Evolutionary conservation across 129 eudicot genomes (phyloP).

Genomic region (Flaveria brownii): DNA sequence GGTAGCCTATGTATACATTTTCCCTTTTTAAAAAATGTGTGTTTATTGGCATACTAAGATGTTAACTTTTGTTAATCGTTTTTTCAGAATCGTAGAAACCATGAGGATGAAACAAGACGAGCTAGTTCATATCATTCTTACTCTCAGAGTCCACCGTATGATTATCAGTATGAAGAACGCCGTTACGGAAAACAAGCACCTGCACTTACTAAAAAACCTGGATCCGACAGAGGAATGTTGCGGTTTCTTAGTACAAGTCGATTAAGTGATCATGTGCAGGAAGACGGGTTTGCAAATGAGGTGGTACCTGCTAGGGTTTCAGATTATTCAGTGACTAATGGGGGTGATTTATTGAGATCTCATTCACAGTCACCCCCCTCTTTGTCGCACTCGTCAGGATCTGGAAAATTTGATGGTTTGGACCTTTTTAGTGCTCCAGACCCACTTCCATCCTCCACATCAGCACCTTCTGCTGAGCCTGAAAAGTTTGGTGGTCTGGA

Average conservation of each 20-base stretch:
- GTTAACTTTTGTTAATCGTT: slow-evolving; percentile 8
- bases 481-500: slow-evolving; percentile 30
- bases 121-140: slow-evolving; percentile 97
- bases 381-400: slow-evolving; percentile 6
- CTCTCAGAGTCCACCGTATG: slow-evolving; percentile 99
- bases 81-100: slow-evolving; percentile 55
- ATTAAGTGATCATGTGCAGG: slow-evolving; percentile 62
- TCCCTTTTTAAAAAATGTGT: neutral
- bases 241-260: slow-evolving; percentile 76
- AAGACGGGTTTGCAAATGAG: slow-evolving; percentile 72
- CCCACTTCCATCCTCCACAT: slow-evolving; percentile 46
- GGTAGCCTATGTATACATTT: neutral
- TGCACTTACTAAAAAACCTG: slow-evolving; percentile 77
- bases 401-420: slow-evolving; percentile 32
- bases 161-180: slow-evolving; percentile 95
- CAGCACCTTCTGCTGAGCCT: slow-evolving; percentile 30
- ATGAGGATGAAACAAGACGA: slow-evolving; percentile 82
- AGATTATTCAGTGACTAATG: slow-evolving; percentile 64
- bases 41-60: neutral
- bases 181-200: slow-evolving; percentile 78
- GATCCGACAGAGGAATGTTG: slow-evolving; percentile 84
- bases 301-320: slow-evolving; percentile 69
- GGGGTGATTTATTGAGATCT: slow-evolving; percentile 69
- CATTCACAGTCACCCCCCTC: slow-evolving; percentile 30
- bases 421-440: slow-evolving; percentile 32